Conservation (phyloP, 2,329 filamentous ascomycete genomes). For the Pseudogymnoascus sp. region DNA sequence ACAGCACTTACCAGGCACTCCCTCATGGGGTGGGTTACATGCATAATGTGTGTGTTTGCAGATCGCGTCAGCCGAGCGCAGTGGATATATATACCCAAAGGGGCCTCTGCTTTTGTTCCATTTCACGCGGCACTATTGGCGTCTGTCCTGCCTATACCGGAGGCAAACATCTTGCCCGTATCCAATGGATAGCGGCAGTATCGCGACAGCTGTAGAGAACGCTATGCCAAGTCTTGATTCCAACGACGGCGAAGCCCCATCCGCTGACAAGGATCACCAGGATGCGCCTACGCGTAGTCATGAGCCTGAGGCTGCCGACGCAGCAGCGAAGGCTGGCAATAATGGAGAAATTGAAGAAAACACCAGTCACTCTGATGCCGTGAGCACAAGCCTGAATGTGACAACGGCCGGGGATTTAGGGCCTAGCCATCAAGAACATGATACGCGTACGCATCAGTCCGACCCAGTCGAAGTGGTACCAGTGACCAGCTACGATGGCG, state of each 20-base stretch:
- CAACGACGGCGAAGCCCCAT: not conserved
- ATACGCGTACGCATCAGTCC: not conserved
- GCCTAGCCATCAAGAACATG: not conserved
- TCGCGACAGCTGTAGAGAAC: not conserved
- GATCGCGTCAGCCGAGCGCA: not conserved
- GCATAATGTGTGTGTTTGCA: not conserved
- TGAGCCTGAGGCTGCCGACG: not conserved
- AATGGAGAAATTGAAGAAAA: not conserved
- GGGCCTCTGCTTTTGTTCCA: not conserved
- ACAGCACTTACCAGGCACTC: not conserved
- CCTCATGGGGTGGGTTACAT: not conserved
- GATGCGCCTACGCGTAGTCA: not conserved
- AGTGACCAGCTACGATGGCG: not conserved
- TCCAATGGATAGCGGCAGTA: not conserved
- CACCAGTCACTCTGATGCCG: not conserved
- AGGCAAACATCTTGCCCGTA: not conserved
- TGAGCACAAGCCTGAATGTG: not conserved
- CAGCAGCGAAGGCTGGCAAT: not conserved
- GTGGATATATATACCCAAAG: not conserved
- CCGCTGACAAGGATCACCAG: not conserved
- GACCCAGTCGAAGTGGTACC: not conserved
- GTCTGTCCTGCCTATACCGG: too few species aligned
- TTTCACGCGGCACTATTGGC: not conserved
- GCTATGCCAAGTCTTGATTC: not conserved
- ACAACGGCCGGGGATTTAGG: too few species aligned